Evolutionary conservation across 78 protist species (phyloP).

Genomic region (Salpingoeca rosetta): DNA sequence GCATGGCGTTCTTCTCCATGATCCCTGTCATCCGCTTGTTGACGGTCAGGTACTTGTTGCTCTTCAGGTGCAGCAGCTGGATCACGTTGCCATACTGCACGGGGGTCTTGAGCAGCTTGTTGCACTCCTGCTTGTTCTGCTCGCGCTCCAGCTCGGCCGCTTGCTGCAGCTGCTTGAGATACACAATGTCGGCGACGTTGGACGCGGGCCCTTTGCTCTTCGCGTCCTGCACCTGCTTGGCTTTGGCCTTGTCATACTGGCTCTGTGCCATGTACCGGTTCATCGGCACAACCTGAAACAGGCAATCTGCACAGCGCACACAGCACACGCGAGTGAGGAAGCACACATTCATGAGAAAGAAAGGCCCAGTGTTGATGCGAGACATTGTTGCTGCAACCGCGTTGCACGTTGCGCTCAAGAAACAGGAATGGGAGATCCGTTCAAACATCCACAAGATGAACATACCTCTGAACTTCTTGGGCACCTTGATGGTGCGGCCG

Average conservation of each 20-base stretch:
- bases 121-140: not conserved
- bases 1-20: constrained; percentile 30
- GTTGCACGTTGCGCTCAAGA: not conserved
- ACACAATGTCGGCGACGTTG: not conserved
- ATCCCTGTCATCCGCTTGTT: constrained; percentile 10
- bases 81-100: not conserved
- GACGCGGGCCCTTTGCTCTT: not conserved
- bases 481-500: not conserved
- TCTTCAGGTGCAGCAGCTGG: constrained; percentile 27
- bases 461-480: constrained; percentile 18
- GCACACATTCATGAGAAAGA: not conserved
- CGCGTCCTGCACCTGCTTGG: not conserved
- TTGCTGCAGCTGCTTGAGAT: not conserved
- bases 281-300: constrained; percentile 1
- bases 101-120: not conserved
- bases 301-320: constrained; percentile 8
- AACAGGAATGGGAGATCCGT: not conserved
- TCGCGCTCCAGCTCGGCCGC: constrained; percentile 28
- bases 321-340: not conserved
- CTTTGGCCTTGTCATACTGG: not conserved
- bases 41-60: constrained; percentile 31
- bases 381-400: not conserved
- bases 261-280: constrained; percentile 23
- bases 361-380: not conserved
- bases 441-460: not conserved